phyloP scores from a whole-genome alignment of 495 filamentous ascomycete species.

The Platismatia glauca region DNA sequence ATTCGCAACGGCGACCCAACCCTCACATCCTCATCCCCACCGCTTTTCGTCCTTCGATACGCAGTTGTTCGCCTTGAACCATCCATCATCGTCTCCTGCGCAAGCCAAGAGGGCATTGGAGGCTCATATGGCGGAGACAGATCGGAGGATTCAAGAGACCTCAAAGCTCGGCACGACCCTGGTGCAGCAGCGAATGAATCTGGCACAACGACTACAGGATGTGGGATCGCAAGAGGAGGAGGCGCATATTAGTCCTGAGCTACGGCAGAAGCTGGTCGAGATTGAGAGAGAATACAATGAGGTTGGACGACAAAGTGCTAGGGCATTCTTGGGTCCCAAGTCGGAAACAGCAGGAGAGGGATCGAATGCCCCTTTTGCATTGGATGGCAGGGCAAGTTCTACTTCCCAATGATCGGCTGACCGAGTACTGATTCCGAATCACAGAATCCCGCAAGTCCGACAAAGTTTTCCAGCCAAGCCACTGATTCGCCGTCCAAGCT shows the following conservation, averaged over 20 bases:
- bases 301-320: constrained; percentile 78
- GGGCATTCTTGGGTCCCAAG: constrained; percentile 77
- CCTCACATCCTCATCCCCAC: constrained; percentile 43
- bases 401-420: neutral
- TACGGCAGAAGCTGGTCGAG: constrained; percentile 73
- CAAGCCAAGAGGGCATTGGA: constrained; percentile 83
- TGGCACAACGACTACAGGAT: constrained; percentile 73
- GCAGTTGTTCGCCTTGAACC: constrained; percentile 67
- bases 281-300: constrained; percentile 94
- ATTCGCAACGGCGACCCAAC: constrained; percentile 37
- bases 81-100: constrained; percentile 62
- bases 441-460: constrained; percentile 62
- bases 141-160: constrained; percentile 81
- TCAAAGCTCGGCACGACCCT: constrained; percentile 79
- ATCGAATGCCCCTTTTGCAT: constrained; percentile 54
- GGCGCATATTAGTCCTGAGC: constrained; percentile 72
- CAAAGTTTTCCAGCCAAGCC: constrained; percentile 77
- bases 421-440: neutral
- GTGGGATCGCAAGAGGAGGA: constrained; percentile 72
- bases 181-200: constrained; percentile 70
- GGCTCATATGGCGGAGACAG: constrained; percentile 84
- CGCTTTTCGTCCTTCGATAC: constrained; percentile 73
- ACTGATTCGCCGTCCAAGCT: constrained; percentile 83
- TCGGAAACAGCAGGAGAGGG: constrained; percentile 54
- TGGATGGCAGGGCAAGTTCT: constrained; percentile 33